These are phyloP conservation scores for Centrapalus pauciflorus DNA, from an alignment of 129 eudicot species.

Conservation along the genomic window DNA sequence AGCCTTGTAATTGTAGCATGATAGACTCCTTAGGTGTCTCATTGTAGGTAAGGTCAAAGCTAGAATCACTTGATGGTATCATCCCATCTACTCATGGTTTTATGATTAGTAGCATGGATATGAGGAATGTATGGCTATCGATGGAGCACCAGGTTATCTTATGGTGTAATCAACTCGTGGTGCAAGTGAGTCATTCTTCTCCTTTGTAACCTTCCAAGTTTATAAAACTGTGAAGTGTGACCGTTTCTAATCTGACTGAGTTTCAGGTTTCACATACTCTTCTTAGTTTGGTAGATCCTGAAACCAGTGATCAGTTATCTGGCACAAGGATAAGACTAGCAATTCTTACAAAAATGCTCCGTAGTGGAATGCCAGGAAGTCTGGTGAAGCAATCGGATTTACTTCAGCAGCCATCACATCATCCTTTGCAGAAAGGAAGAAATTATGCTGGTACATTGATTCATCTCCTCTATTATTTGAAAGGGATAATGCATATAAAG, in stretches of 20 bases:
- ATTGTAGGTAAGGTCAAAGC: constrained; percentile 75
- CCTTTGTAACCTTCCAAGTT: constrained; percentile 1
- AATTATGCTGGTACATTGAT: constrained; percentile 44
- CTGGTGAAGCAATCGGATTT: constrained; percentile 33
- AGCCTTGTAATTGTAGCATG: constrained; percentile 14
- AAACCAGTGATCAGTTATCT: constrained; percentile 57
- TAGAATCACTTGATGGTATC: constrained; percentile 86
- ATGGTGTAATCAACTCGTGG: constrained; percentile 98
- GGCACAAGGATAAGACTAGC: constrained; percentile 59
- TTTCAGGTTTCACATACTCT: constrained; percentile 94
- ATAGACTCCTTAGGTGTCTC: constrained; percentile 17
- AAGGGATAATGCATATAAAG: too few relatives aligned
- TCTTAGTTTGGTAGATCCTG: constrained; percentile 76
- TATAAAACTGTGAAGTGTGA: not conserved
- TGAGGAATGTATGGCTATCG: constrained; percentile 95
- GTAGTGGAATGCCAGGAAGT: constrained; percentile 64
- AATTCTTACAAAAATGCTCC: constrained; percentile 75
- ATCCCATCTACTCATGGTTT: constrained; percentile 92
- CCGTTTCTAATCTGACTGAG: constrained; percentile 33
- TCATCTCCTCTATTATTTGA: not conserved
- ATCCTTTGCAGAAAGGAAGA: constrained; percentile 32
- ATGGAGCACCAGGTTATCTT: constrained; percentile 99
- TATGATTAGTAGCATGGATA: constrained; percentile 73
- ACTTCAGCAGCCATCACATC: constrained; percentile 28
- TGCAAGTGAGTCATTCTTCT: constrained; percentile 62